phyloP scores from a whole-genome alignment of 805 yeast genomes.

The Schwanniomyces sp. region DNA sequence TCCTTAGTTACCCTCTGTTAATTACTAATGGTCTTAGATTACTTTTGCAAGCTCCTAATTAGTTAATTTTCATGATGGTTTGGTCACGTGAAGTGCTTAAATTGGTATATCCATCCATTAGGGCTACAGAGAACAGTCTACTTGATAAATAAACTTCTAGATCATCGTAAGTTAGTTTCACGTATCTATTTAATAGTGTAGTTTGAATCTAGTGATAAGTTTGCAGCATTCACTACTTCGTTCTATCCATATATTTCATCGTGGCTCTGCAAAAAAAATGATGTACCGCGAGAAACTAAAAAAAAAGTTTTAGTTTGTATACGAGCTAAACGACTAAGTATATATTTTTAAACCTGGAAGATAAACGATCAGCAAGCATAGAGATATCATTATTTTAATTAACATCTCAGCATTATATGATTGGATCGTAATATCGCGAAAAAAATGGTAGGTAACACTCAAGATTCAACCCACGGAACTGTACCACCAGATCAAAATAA shows the following conservation, averaged over 20 bases:
- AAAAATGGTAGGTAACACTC: not conserved
- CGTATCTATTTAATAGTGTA: not conserved
- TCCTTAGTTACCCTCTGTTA: too few species aligned
- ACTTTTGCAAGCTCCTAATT: not conserved
- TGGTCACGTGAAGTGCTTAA: not conserved
- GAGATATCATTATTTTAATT: not conserved
- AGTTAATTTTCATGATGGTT: not conserved
- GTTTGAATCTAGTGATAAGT: too few species aligned
- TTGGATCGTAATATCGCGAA: not conserved
- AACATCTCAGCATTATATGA: not conserved
- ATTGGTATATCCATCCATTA: not conserved
- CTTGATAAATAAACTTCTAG: too few species aligned
- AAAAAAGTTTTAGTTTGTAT: not conserved
- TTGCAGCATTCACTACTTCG: too few species aligned
- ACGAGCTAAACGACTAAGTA: constrained; percentile 9
- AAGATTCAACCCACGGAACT: not conserved
- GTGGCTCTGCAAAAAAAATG: not conserved
- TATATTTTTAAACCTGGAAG: not conserved
- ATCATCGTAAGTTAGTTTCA: not conserved
- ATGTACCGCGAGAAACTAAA: not conserved
- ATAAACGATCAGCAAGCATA: not conserved
- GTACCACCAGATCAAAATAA: constrained; percentile 2
- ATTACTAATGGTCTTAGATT: not conserved
- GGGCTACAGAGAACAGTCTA: too few species aligned
- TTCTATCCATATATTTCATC: not conserved